phyloP scores from a whole-genome alignment of 257 asterid genomes.

The Linaria vulgaris region DNA sequence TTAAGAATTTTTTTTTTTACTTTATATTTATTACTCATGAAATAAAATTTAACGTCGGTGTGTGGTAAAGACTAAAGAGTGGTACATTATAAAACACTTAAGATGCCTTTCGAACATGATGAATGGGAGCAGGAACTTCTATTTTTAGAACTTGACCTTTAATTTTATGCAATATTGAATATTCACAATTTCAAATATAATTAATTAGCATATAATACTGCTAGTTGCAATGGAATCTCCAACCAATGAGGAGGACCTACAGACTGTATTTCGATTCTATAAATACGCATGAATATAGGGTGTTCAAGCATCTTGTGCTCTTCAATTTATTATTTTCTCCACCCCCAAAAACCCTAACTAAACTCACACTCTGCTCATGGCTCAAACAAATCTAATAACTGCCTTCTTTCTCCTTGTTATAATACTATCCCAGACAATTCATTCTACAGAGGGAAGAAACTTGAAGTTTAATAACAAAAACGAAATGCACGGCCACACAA shows the following conservation, averaged over 20 bases:
- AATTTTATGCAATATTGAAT: too few species aligned
- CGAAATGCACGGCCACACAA: not conserved
- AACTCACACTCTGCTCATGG: constrained; percentile 31
- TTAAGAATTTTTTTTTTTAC: too few species aligned
- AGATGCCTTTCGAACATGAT: too few species aligned
- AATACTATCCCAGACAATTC: constrained; percentile 30
- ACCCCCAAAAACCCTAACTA: not conserved
- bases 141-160: too few species aligned
- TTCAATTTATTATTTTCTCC: not conserved
- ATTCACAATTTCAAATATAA: too few species aligned
- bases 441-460: constrained; percentile 38
- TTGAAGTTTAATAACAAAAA: constrained; percentile 25
- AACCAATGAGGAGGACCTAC: constrained; percentile 33
- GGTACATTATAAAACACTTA: too few species aligned
- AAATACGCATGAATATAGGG: constrained; percentile 21
- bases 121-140: too few species aligned
- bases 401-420: constrained; percentile 35
- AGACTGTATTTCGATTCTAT: constrained; percentile 22
- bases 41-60: too few species aligned
- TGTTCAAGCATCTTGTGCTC: constrained; percentile 15
- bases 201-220: not conserved
- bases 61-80: too few species aligned
- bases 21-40: too few species aligned
- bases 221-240: constrained; percentile 29
- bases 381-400: constrained; percentile 30